Base-by-base conservation (phyloP, 1,284 basidiomycete genomes). In the Gomphus bonarii region DNA sequence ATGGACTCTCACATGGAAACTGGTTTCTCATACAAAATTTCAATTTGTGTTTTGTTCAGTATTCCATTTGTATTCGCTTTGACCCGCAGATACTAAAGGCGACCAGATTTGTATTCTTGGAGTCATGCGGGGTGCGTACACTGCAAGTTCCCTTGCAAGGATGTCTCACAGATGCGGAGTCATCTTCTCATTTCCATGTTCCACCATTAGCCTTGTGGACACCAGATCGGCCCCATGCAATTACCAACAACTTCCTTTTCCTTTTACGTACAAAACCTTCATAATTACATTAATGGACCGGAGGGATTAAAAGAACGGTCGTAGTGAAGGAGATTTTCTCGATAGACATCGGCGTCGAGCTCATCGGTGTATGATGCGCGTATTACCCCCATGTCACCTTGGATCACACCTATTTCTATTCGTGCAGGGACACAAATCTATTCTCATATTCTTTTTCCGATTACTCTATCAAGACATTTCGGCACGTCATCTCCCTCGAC, bases 251-350 rank as follows among this genome's bases (percentile, higher is more conserved):
- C n/a, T n/a, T n/a, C n/a, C n/a, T n/a, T 74, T 85, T 16, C 77
- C 79, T 0, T 85, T 85, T 61, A 84, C 84, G 10, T 86, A 84
- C 71, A 78, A 80, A 57, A 83, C 85, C 80, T 85, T 77, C 68
- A 75, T 73, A 8, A 63, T 68, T 20, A 71, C 77, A 14, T 76
- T 79, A 54, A 67, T 72, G 0, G 57, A 66, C 3, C 82, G 83
- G 0, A 81, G 79, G 77, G 61, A 63, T 22, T 78, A 80, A 62
- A 77, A 75, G 40, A 77, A 70, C n/a, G n/a, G n/a, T n/a, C 1
- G 76, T 71, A 0, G 88, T 87, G 73, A 86, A 84, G 64, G 75
- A 76, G 52, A 74, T 81, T 0, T 85, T 85, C 61, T 82, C 77
- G 0, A 74, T 76, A 20, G 75, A 80, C 49, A 78, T 81, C 7